Conservation (phyloP, 768 basidiomycete genomes). For the Austroboletus festivus region DNA sequence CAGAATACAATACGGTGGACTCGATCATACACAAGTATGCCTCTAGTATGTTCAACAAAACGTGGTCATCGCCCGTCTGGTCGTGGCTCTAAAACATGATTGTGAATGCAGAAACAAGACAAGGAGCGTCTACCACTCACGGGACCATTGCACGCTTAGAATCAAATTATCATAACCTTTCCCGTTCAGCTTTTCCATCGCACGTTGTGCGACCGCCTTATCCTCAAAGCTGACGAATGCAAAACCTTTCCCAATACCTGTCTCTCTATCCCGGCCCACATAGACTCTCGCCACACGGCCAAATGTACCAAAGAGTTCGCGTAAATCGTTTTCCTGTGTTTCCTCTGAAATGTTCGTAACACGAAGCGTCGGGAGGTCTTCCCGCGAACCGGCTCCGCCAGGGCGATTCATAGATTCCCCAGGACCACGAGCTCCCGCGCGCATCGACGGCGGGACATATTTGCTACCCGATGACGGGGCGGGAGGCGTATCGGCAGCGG, state of each 20-base stretch:
- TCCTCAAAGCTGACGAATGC: slow-evolving; percentile 97
- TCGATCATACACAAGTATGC: slow-evolving; percentile 1
- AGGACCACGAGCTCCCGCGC: slow-evolving; percentile 59
- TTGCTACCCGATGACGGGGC: slow-evolving; percentile 58
- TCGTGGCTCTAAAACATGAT: slow-evolving; percentile 37
- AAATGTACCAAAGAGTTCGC: slow-evolving; percentile 85
- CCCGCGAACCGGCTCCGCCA: slow-evolving; percentile 56
- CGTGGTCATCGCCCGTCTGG: slow-evolving; percentile 36
- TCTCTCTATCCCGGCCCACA: slow-evolving; percentile 92
- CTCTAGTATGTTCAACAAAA: slow-evolving; percentile 4
- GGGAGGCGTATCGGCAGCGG: slow-evolving; percentile 32
- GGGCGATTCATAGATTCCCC: slow-evolving; percentile 67
- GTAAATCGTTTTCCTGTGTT: slow-evolving; percentile 89
- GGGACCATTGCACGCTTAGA: slow-evolving; percentile 62
- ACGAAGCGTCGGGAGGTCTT: slow-evolving; percentile 93
- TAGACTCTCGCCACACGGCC: slow-evolving; percentile 87
- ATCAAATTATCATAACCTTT: slow-evolving; percentile 93
- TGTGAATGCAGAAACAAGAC: background rate
- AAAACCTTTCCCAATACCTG: slow-evolving; percentile 92
- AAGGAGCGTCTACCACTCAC: slow-evolving; percentile 35
- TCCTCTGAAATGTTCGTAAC: slow-evolving; percentile 97
- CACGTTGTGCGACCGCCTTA: slow-evolving; percentile 71
- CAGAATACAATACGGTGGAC: background rate
- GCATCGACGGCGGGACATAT: slow-evolving; percentile 94
- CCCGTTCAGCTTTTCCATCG: slow-evolving; percentile 90